Conservation (phyloP, 306 rosid species). For the Psophocarpus tetragonolobus region DNA sequence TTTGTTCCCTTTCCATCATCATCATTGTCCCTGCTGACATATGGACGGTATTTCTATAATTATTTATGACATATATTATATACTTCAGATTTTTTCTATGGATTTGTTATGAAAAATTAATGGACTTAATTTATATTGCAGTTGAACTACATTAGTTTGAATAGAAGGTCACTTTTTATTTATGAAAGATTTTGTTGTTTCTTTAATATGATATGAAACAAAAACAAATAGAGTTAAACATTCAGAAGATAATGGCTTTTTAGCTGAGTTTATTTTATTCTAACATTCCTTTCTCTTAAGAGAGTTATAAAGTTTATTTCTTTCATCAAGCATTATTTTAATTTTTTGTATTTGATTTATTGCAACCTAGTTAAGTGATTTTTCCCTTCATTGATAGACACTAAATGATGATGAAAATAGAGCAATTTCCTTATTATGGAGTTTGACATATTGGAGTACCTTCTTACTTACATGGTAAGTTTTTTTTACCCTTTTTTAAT, state of each 20-base stretch:
- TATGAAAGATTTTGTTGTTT: background rate
- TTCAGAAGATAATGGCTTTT: background rate
- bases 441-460: constrained; percentile 96
- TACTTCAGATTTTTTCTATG: background rate
- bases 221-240: background rate
- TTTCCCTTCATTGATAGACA: constrained; percentile 40
- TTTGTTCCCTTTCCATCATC: constrained; percentile 91
- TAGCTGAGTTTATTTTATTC: background rate
- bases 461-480: constrained; percentile 88
- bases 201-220: constrained; percentile 3
- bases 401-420: constrained; percentile 33
- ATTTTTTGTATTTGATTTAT: constrained; percentile 9
- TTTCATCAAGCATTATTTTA: background rate
- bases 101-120: background rate
- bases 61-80: background rate
- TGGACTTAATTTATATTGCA: background rate
- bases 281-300: too few species aligned
- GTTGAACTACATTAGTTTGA: background rate
- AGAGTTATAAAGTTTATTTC: background rate
- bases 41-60: constrained; percentile 72
- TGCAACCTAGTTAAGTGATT: constrained; percentile 9
- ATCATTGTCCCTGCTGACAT: constrained; percentile 95
- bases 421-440: constrained; percentile 86
- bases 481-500: background rate
- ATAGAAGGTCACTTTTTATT: background rate